phyloP scores from a whole-genome alignment of 495 filamentous ascomycete species.

The Penicillium argentinense region DNA sequence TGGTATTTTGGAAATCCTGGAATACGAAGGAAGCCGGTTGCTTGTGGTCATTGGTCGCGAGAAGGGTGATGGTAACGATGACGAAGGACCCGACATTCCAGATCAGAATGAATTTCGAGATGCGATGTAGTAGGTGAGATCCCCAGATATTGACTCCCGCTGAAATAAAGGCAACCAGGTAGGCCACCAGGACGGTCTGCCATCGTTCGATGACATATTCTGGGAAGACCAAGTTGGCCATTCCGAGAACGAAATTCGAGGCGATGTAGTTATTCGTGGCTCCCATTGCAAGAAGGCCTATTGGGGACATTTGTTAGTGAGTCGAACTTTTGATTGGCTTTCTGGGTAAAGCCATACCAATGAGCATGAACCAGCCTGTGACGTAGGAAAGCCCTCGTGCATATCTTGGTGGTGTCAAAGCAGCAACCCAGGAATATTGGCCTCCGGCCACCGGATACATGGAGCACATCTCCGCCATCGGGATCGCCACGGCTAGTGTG shows the following conservation, averaged over 20 bases:
- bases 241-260: constrained; percentile 56
- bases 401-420: constrained; percentile 53
- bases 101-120: constrained; percentile 50
- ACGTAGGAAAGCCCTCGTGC: constrained; percentile 48
- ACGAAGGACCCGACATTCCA: constrained; percentile 58
- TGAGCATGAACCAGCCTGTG: constrained; percentile 56
- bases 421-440: constrained; percentile 59
- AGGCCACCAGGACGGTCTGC: constrained; percentile 57
- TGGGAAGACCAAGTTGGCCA: constrained; percentile 53
- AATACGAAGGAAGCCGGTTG: constrained; percentile 58
- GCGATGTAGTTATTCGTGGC: constrained; percentile 57
- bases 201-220: constrained; percentile 55
- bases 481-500: constrained; percentile 53
- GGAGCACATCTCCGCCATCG: constrained; percentile 60
- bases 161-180: constrained; percentile 43
- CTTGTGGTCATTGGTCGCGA: constrained; percentile 56
- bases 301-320: too few relatives aligned
- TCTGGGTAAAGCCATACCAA: constrained; percentile 27
- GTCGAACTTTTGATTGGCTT: too few relatives aligned
- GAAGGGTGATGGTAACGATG: constrained; percentile 48
- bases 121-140: constrained; percentile 50
- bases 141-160: constrained; percentile 50
- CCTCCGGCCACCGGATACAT: constrained; percentile 54
- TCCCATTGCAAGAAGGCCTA: constrained; percentile 58
- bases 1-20: constrained; percentile 55